These are phyloP conservation scores for Tetragonia tetragonoides DNA, from an alignment of 148 eudicot genomes.

Conservation along the genomic window DNA sequence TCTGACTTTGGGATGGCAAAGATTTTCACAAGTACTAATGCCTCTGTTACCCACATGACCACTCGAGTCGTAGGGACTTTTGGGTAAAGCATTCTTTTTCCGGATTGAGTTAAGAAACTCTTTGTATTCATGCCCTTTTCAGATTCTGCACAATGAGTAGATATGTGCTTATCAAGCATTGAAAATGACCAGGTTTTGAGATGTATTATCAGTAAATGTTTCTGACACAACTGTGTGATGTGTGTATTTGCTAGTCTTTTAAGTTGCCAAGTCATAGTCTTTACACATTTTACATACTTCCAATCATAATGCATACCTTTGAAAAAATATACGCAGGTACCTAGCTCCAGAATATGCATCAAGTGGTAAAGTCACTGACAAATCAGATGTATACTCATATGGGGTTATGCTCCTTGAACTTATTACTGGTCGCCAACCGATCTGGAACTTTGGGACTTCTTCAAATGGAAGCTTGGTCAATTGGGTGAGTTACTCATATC, in stretches of 20 bases:
- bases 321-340: constrained; percentile 22
- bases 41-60: constrained; percentile 45
- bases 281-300: background rate
- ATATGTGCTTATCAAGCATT: no score
- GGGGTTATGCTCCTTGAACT: constrained; percentile 57
- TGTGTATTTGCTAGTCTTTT: background rate
- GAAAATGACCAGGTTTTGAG: no score
- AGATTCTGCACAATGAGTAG: background rate
- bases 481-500: constrained; percentile 31
- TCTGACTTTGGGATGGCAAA: constrained; percentile 58
- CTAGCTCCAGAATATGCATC: constrained; percentile 53
- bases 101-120: background rate
- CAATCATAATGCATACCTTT: background rate
- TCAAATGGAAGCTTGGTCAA: constrained; percentile 40
- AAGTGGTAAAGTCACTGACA: constrained; percentile 50
- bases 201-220: no score
- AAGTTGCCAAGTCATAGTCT: background rate
- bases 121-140: background rate
- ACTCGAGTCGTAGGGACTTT: constrained; percentile 59
- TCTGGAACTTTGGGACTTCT: constrained; percentile 30
- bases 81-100: constrained; percentile 34
- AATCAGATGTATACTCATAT: constrained; percentile 50
- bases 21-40: constrained; percentile 36
- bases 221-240: background rate
- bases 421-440: constrained; percentile 46